Percentiles rank a stretch among this genome's conserved stretches.
phyloP scores from a whole-genome alignment of 2,329 filamentous ascomycete genomes.

The Cytospora piceae region DNA sequence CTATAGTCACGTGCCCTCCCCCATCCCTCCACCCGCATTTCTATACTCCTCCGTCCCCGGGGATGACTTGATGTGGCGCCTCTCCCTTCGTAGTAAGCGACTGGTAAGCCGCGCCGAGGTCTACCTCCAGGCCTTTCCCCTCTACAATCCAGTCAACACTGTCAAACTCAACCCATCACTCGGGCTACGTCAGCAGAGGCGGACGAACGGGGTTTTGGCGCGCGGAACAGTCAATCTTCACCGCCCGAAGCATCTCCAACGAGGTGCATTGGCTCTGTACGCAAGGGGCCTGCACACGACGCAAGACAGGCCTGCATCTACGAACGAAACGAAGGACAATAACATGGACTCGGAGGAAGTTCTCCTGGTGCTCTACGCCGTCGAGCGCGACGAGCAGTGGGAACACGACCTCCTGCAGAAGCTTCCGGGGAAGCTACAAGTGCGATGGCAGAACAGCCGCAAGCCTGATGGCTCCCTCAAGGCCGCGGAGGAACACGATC shows the following conservation, averaged over 20 bases:
- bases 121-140: neutral
- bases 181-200: neutral
- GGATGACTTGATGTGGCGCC: neutral
- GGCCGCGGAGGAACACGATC: conserved; percentile 35
- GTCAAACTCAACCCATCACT: neutral
- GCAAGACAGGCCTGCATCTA: neutral
- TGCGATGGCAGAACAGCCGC: conserved; percentile 39
- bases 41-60: neutral
- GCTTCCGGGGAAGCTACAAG: conserved; percentile 33
- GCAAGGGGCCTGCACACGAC: neutral
- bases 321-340: neutral
- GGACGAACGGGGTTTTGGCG: neutral
- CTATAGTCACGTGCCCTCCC: too few species aligned
- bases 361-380: conserved; percentile 15
- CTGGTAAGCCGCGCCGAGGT: neutral
- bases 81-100: neutral
- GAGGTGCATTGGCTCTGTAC: neutral
- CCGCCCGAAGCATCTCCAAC: neutral
- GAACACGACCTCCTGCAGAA: conserved; percentile 13
- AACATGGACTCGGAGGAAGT: conserved; percentile 16
- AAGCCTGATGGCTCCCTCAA: conserved; percentile 30
- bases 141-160: neutral
- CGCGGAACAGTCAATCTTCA: neutral
- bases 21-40: too few species aligned
- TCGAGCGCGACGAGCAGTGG: conserved; percentile 21